Evolutionary conservation across 2,329 filamentous ascomycete genomes (phyloP), one percentile per base, ranked within the genome.

Genomic region (Diaporthe australafricana): DNA sequence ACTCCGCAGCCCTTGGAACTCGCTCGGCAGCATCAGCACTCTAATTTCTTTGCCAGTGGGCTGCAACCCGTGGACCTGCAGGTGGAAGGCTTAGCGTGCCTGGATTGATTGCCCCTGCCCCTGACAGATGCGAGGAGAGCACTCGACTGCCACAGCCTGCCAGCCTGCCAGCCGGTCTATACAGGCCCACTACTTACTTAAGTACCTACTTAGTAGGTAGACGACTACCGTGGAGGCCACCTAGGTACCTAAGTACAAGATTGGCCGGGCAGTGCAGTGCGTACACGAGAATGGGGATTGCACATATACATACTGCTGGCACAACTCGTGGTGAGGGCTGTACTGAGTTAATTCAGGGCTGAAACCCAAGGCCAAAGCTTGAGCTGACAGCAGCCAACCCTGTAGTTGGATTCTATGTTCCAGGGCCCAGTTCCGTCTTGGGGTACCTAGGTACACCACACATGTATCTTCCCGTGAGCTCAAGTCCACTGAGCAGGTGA

Each of bases 11-110:
- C 50, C 27, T 53, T 53, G 27, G 50, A 14, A 30, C 27, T 62
- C 40, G 27, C 27, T 62, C 40, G 40, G 35, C 14, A 42, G 55
- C 40, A 63, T 63, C 60, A 48, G 60, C 57, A 63, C 57, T 63
- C 57, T 63, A 63, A 63, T 63, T 63, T 63, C 40, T 30, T n/a
- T 11, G 25, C 60, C 60, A 63, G 40, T 6, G 27, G 40, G 25
- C 57, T 63, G 57, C 57, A 63, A 47, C 55, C 57, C 40, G 27
- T 48, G 57, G 57, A 35, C 57, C 40, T 62, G 53, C 53, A 56
- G 53, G 32, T 16, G 42, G 27, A 25, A 45, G 56, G 57, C 60
- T 63, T 48, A 63, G 60, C 60, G 60, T 63, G 60, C 42, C 60
- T 63, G 60, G 42, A 35, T 60, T 63, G 60, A 35, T 14, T 63